Evolutionary conservation across 192 early-diverging fungal species (phyloP).

Genomic region (Phycomyces nitens): DNA sequence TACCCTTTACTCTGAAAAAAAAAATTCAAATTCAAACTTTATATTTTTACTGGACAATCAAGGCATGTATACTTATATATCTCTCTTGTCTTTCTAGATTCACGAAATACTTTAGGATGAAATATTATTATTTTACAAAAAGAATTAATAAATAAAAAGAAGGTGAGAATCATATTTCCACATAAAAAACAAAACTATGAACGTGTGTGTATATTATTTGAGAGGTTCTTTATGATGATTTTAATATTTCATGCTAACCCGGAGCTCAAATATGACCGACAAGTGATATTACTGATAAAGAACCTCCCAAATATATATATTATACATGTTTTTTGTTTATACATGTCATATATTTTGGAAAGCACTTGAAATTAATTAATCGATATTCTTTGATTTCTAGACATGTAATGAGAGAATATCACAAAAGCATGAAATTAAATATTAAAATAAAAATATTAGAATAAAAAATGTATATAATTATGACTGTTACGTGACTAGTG

Average conservation of each 20-base stretch:
- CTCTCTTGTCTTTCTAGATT: neutral
- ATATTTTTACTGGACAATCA: too few relatives aligned
- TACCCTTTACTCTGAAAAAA: conserved; percentile 3
- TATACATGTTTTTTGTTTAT: neutral
- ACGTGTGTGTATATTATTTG: neutral
- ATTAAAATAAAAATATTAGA: too few relatives aligned
- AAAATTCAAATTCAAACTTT: too few relatives aligned
- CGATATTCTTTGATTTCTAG: too few relatives aligned
- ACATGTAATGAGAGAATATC: too few relatives aligned
- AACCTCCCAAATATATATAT: neutral
- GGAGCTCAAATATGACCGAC: conserved; percentile 11
- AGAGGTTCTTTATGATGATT: conserved; percentile 1
- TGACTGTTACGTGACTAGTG: too few relatives aligned
- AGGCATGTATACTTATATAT: neutral
- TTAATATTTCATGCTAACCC: conserved; percentile 17
- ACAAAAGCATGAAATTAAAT: too few relatives aligned
- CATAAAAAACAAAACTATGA: neutral
- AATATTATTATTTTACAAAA: too few relatives aligned
- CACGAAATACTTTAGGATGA: too few relatives aligned
- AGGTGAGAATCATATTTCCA: neutral
- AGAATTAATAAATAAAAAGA: neutral
- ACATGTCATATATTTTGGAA: neutral
- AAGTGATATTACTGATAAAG: conserved; percentile 1
- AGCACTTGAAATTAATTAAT: too few relatives aligned
- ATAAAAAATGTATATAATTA: too few relatives aligned